Evolutionary conservation across 257 asterid genomes (phyloP).

Genomic region (Rehmannia glutinosa): DNA sequence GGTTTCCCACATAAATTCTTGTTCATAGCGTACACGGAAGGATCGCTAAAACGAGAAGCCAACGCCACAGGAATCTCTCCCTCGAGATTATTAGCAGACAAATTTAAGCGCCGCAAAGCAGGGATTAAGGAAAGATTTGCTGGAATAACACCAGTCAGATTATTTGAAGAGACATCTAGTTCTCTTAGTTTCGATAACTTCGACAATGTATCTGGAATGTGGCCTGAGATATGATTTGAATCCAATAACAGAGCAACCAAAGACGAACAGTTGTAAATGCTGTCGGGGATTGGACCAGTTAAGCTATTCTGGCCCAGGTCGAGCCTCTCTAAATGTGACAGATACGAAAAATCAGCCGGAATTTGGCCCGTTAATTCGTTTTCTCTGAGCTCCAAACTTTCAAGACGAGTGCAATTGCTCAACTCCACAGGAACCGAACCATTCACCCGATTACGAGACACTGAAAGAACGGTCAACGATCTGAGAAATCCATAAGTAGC

Average conservation of each 20-base stretch:
- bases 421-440: conserved; percentile 58
- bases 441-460: conserved; percentile 42
- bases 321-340: conserved; percentile 53
- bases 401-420: conserved; percentile 57
- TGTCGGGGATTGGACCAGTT: conserved; percentile 51
- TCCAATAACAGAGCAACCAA: conserved; percentile 43
- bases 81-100: conserved; percentile 56
- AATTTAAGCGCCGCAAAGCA: conserved; percentile 42
- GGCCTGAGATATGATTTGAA: conserved; percentile 58
- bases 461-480: conserved; percentile 49
- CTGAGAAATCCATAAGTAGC: conserved; percentile 63
- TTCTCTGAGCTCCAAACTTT: conserved; percentile 46
- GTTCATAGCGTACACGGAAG: conserved; percentile 54
- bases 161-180: conserved; percentile 55
- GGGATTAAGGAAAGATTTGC: conserved; percentile 38
- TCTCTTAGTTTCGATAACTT: conserved; percentile 37
- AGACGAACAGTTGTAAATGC: conserved; percentile 56
- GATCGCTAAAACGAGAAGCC: conserved; percentile 57
- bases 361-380: conserved; percentile 43
- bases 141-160: conserved; percentile 58
- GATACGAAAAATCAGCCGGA: conserved; percentile 44
- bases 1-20: conserved; percentile 65
- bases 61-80: conserved; percentile 72
- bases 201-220: conserved; percentile 47
- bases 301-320: conserved; percentile 62